A percentile compares a stretch with the other conserved stretches of the same genome.
phyloP scores from a whole-genome alignment of 441 rosid genomes.

The Aquilaria agallochum region DNA sequence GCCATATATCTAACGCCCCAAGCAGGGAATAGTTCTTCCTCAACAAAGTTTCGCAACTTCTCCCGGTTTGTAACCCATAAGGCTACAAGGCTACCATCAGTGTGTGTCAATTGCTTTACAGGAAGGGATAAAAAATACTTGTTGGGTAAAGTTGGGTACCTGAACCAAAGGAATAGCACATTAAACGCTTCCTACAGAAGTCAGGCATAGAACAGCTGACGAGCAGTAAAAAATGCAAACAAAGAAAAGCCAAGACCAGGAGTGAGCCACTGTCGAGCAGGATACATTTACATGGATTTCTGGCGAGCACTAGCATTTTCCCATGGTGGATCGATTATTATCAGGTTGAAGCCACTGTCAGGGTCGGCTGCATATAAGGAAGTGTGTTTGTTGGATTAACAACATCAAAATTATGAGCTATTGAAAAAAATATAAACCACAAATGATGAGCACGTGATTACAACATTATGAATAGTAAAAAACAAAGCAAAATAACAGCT shows the following conservation, averaged over 20 bases:
- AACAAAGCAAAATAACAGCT: not conserved
- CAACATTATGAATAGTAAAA: not conserved
- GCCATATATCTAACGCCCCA: slow-evolving; percentile 69
- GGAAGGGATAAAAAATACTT: slow-evolving; percentile 81
- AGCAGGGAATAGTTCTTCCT: slow-evolving; percentile 72
- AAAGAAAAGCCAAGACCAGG: too few species aligned
- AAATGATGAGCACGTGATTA: not conserved
- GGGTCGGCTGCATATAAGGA: slow-evolving; percentile 47
- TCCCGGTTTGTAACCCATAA: slow-evolving; percentile 94
- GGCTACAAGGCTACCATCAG: slow-evolving; percentile 79
- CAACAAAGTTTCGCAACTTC: slow-evolving; percentile 63
- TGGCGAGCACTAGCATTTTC: slow-evolving; percentile 89
- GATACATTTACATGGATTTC: slow-evolving; percentile 46
- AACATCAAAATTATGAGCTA: not conserved
- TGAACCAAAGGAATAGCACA: slow-evolving; percentile 16
- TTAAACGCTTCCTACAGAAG: too few species aligned
- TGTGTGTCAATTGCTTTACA: slow-evolving; percentile 60
- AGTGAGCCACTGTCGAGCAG: too few species aligned
- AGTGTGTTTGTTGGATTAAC: not conserved
- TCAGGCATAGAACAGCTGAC: too few species aligned
- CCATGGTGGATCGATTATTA: slow-evolving; percentile 94
- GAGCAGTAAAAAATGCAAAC: too few species aligned
- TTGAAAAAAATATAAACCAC: not conserved
- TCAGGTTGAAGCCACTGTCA: slow-evolving; percentile 59
- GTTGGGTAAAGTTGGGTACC: slow-evolving; percentile 89